Evolutionary conservation across 1,284 basidiomycete genomes (phyloP).

Genomic region (Lentinus polychrous): DNA sequence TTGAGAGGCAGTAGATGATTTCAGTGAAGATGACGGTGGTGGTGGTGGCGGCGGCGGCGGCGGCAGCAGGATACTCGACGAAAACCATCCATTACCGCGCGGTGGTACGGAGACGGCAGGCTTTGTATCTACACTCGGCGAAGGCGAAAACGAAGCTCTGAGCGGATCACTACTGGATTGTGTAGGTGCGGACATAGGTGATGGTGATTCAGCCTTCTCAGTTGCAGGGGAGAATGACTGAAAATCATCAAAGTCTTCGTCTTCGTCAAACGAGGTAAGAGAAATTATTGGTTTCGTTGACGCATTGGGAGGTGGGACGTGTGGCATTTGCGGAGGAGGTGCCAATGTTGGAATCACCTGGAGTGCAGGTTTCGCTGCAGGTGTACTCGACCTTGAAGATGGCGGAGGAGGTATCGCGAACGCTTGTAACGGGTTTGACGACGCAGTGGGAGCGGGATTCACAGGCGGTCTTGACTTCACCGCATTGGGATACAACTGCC

Average conservation of each 20-base stretch:
- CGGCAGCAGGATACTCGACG: background rate
- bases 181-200: background rate
- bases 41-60: background rate
- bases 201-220: constrained; percentile 4
- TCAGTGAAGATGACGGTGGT: constrained; percentile 2
- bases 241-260: constrained; percentile 22
- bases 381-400: constrained; percentile 3
- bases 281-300: background rate
- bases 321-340: constrained; percentile 11
- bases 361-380: background rate
- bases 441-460: background rate
- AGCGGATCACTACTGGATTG: too few relatives aligned
- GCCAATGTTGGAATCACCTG: constrained; percentile 8
- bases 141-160: too few relatives aligned
- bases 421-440: constrained; percentile 5
- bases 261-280: constrained; percentile 11
- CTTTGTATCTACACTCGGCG: too few relatives aligned
- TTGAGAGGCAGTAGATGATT: background rate
- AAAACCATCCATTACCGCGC: background rate
- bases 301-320: constrained; percentile 1
- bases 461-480: background rate
- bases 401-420: constrained; percentile 12
- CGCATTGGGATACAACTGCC: background rate
- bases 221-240: constrained; percentile 12
- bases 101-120: too few relatives aligned